Evolutionary conservation across 1,284 basidiomycete species (phyloP), one percentile per base, ranked within the genome.

Genomic region (Microbotryum silenes-acaulis): DNA sequence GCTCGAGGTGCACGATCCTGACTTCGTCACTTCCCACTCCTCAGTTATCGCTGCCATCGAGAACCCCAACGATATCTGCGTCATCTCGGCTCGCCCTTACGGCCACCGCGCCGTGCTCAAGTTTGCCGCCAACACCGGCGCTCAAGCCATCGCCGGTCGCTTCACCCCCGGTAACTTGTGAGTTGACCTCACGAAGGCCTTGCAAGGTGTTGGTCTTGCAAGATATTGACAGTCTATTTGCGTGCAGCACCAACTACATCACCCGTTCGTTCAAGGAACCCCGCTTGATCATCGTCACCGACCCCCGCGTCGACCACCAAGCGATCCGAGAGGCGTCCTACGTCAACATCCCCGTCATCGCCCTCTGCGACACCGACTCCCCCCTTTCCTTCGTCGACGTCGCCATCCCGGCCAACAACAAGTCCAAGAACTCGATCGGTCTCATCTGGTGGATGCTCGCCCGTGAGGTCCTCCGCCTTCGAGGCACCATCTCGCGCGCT

Each of bases 251-350:
- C 37, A 42, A 42, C 37, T 42, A 42, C 46, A 96, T 97, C 83
- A 97, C 93, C 73, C 89, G 91, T 74, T 97, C 93, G 64, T 98
- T 97, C 89, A 98, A 97, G 83, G 94, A 98, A 81, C 94, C 94
- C 74, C 90, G 94, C 73, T 84, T 98, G 70, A 94, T 98, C 77
- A 79, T 98, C 73, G 93, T 98, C 71, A 97, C 93, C 77, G 94
- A 98, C 83, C 96, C 94, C 72, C 90, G 96, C 70, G 89, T 97
- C 69, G 94, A 98, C 81, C 93, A 97, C 83, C 94, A 98, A 81
- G 96, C 96, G 71, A 98, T 98, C 80, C 91, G 94, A 72, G 94
- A 98, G 82, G 93, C 96, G 59, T 93, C 93, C 63, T 98, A 98
- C 79, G 94, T 97, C 79, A 98, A 98, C 87, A 97, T 98, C 78